A percentile compares a stretch with the other conserved stretches of the same genome.
Evolutionary conservation across 495 filamentous ascomycete genomes (phyloP).

Genomic region (Xylaria cubensis): DNA sequence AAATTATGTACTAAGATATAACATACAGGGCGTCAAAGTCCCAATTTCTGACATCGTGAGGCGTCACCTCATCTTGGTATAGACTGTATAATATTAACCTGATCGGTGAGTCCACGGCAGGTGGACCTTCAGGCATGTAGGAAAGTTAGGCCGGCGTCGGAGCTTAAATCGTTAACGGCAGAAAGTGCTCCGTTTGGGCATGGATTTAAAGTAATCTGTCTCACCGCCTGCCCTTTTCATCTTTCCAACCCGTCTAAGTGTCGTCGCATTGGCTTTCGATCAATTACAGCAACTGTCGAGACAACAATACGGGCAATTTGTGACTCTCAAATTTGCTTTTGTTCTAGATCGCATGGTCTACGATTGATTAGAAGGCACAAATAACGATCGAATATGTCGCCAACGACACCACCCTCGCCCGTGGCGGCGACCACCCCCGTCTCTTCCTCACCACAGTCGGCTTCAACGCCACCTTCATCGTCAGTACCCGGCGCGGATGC

Average conservation of each 20-base stretch:
- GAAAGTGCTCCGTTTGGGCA: background rate
- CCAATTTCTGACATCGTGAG: conserved; percentile 35
- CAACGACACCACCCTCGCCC: conserved; percentile 22
- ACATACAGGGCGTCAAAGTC: conserved; percentile 38
- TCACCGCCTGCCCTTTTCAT: conserved; percentile 25
- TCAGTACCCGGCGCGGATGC: conserved; percentile 16
- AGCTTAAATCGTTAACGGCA: conserved; percentile 18
- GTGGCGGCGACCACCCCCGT: conserved; percentile 8
- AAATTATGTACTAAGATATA: conserved; percentile 18
- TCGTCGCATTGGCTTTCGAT: background rate
- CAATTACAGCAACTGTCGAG: background rate
- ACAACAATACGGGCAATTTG: background rate
- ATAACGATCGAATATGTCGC: conserved; percentile 29
- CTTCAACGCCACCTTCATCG: conserved; percentile 19
- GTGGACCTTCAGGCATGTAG: background rate
- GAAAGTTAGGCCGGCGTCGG: background rate
- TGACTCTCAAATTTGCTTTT: background rate
- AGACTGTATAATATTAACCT: background rate
- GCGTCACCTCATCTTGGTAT: conserved; percentile 16
- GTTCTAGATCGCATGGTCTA: background rate
- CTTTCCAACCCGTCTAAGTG: background rate
- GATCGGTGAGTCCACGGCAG: background rate
- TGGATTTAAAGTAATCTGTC: background rate
- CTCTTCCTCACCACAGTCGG: conserved; percentile 22
- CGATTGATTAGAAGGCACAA: background rate